Base-by-base conservation (phyloP, 495 filamentous ascomycete species). In the Bacidia gigantensis region DNA sequence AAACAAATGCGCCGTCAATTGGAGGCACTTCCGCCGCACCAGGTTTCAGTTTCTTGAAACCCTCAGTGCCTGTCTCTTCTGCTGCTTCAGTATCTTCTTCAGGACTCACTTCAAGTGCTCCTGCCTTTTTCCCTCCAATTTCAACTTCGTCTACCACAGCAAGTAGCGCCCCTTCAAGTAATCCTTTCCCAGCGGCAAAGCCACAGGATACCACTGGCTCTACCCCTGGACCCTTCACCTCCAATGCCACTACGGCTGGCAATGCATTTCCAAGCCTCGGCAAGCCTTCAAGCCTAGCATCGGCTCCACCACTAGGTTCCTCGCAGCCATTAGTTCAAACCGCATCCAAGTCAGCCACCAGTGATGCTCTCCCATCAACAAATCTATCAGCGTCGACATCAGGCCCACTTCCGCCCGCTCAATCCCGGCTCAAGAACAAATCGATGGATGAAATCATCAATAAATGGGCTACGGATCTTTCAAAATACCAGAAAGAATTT, bases 361-460 rank as follows among this genome's bases (percentile, higher is more conserved):
- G 58, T 5, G 26, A 67, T 12, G 55, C 65, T n/a, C 32, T 60
- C 35, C 57, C 61, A 46, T 46, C 59, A 18, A 58, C 71, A 20
- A 68, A 61, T 14, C 68, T 87, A 52, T 73, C 75, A 12, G 75
- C 78, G n/a, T 90, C 87, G 0, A 90, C 85, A 20, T 67, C 77
- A 39, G 89, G 88, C 0, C 88, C 87, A 5, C 63, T 79, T 1
- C 86, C 89, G n/a, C 70, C 77, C 14, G 76, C 82, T 20, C 77
- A 87, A 59, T 90, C 90, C 1, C 86, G 92, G 11, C 71, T 99
- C 20, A 95, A 93, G 71, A 94, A 95, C 64, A 97, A 94, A 70
- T 93, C 90, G 0, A 97, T 99, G 90, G 92, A 97, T 61, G 93
- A 99, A 64, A 97, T 99, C 58, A 88, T 99, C 60, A 95, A 85